Evolutionary conservation across 441 rosid genomes (phyloP).

Genomic region (Arabidopsis lyrata): DNA sequence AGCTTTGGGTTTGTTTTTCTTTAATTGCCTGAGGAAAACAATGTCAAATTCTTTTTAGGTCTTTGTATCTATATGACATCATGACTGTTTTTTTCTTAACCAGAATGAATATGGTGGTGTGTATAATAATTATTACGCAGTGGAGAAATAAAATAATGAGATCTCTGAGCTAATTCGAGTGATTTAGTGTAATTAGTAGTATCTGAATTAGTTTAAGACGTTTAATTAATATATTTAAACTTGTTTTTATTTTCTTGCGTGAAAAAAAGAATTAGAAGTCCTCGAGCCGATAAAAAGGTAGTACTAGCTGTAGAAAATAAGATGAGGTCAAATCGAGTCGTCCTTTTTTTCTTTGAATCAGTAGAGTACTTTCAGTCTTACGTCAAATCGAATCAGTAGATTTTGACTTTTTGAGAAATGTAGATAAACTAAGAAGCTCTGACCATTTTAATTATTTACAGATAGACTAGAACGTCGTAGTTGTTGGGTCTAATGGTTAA

Average conservation of each 20-base stretch:
- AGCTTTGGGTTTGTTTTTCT: not conserved
- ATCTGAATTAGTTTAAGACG: not conserved
- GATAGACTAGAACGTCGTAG: not conserved
- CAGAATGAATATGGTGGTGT: constrained; percentile 16
- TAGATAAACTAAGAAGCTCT: constrained; percentile 13
- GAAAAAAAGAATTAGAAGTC: not conserved
- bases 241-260: not conserved
- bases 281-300: constrained; percentile 33
- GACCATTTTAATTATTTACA: not conserved
- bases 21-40: constrained; percentile 3
- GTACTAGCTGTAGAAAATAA: not conserved
- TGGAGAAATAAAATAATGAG: not conserved
- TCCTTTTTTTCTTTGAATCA: not conserved
- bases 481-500: not conserved
- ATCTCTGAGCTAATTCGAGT: not conserved
- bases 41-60: constrained; percentile 11
- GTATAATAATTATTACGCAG: constrained; percentile 5
- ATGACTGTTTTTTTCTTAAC: constrained; percentile 20
- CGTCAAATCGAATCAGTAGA: constrained; percentile 31
- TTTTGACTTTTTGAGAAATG: constrained; percentile 14
- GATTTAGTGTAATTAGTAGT: not conserved
- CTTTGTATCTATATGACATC: constrained; percentile 21
- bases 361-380: not conserved
- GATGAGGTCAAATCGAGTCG: not conserved
- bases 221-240: not conserved